Conservation (phyloP, 2,329 filamentous ascomycete species). For the Metarhizium anisopliae region DNA sequence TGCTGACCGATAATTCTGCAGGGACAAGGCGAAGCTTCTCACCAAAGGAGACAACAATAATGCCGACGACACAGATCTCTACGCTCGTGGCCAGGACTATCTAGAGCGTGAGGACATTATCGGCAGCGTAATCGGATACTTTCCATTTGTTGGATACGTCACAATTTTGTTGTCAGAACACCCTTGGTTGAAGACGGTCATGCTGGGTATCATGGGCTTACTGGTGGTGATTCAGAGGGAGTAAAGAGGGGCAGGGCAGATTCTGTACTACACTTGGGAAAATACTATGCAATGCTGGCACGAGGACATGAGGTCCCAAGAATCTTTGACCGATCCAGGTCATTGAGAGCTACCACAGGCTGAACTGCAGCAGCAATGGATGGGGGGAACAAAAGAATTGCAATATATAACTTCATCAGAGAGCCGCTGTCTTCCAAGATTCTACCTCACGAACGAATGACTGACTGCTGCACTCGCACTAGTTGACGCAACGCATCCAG, state of each 20-base stretch:
- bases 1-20: conserved; percentile 17
- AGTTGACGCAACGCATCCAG: too few relatives aligned
- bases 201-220: conserved; percentile 90
- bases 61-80: conserved; percentile 82
- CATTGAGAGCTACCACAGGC: not conserved
- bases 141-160: conserved; percentile 93
- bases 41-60: conserved; percentile 98
- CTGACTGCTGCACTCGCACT: too few relatives aligned
- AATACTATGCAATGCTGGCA: not conserved
- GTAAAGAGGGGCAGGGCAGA: conserved; percentile 27
- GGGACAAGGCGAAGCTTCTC: conserved; percentile 59
- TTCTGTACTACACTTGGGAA: not conserved
- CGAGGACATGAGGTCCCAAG: not conserved
- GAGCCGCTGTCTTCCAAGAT: too few relatives aligned
- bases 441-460: too few relatives aligned
- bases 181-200: conserved; percentile 92
- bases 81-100: conserved; percentile 79
- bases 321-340: not conserved
- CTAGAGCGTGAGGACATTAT: conserved; percentile 84
- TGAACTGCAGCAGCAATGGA: not conserved
- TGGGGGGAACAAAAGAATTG: not conserved
- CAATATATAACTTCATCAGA: too few relatives aligned
- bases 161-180: conserved; percentile 94
- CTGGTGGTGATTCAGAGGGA: conserved; percentile 90
- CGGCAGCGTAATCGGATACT: conserved; percentile 82